These are phyloP conservation scores for Leishmania braziliensis DNA, from an alignment of 208 protist species.

Conservation along the genomic window DNA sequence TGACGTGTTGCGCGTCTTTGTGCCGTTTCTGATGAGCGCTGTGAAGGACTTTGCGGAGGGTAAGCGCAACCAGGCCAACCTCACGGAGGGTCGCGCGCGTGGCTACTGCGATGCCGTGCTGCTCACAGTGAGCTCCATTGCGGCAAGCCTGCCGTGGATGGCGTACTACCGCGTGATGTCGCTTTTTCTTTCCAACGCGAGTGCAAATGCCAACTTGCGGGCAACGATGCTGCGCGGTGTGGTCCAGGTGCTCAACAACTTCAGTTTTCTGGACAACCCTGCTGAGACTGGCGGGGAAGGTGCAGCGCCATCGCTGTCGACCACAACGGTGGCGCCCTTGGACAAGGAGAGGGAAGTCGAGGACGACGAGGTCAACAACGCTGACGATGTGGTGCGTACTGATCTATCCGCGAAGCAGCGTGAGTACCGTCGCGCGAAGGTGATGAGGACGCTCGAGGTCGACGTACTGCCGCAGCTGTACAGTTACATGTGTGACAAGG, in stretches of 20 bases:
- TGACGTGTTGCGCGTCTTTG: slow-evolving; percentile 85
- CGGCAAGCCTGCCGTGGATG: slow-evolving; percentile 80
- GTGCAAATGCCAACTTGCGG: slow-evolving; percentile 61
- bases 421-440: slow-evolving; percentile 55
- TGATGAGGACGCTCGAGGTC: slow-evolving; percentile 75
- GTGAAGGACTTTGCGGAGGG: slow-evolving; percentile 90
- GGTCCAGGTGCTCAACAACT: slow-evolving; percentile 85
- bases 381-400: slow-evolving; percentile 30
- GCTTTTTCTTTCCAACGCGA: slow-evolving; percentile 79
- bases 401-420: slow-evolving; percentile 45
- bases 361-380: slow-evolving; percentile 70
- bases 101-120: slow-evolving; percentile 87
- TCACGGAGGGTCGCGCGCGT: slow-evolving; percentile 81
- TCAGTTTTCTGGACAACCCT: slow-evolving; percentile 75
- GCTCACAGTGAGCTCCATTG: slow-evolving; percentile 69
- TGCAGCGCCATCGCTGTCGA: background rate
- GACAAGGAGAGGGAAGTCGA: slow-evolving; percentile 28
- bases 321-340: background rate
- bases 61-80: slow-evolving; percentile 76
- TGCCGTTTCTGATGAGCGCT: slow-evolving; percentile 82
- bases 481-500: slow-evolving; percentile 63
- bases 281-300: background rate
- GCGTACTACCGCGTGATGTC: slow-evolving; percentile 87
- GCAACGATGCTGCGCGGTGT: slow-evolving; percentile 87
- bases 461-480: slow-evolving; percentile 90